phyloP scores from a whole-genome alignment of 495 filamentous ascomycete genomes.

The Pseudomonodictys pantanalensis region DNA sequence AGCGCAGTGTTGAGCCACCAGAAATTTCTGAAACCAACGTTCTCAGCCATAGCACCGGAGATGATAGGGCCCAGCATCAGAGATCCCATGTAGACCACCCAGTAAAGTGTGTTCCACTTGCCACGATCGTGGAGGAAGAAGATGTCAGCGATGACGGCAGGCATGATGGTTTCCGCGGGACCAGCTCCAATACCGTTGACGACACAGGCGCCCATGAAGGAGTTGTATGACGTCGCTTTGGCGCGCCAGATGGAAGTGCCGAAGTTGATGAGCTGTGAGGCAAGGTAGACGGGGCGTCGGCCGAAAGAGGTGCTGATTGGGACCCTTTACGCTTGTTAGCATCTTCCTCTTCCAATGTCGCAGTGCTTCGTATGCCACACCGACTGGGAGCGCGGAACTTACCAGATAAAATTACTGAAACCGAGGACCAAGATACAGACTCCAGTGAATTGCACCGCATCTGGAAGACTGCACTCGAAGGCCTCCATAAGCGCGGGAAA shows the following conservation, averaged over 20 bases:
- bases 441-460: constrained; percentile 56
- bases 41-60: constrained; percentile 55
- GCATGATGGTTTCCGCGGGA: constrained; percentile 57
- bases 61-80: constrained; percentile 57
- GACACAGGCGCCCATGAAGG: constrained; percentile 59
- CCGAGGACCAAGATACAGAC: constrained; percentile 61
- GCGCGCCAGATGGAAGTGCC: constrained; percentile 60
- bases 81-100: constrained; percentile 51
- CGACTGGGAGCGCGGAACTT: not conserved
- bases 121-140: constrained; percentile 67
- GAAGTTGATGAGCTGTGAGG: constrained; percentile 55
- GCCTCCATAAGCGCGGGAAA: constrained; percentile 55
- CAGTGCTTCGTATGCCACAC: not conserved
- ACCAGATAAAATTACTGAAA: constrained; percentile 60
- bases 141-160: constrained; percentile 63
- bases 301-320: constrained; percentile 59
- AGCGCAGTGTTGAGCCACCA: constrained; percentile 58
- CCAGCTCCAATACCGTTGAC: constrained; percentile 62
- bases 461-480: constrained; percentile 53
- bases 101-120: constrained; percentile 64
- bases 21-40: constrained; percentile 56
- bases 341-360: not conserved
- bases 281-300: constrained; percentile 56
- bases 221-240: constrained; percentile 53
- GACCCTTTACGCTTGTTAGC: constrained; percentile 45